Evolutionary conservation across 257 asterid species (phyloP), one percentile per base, ranked within the genome.

Genomic region (Oldenlandia corymbosa): DNA sequence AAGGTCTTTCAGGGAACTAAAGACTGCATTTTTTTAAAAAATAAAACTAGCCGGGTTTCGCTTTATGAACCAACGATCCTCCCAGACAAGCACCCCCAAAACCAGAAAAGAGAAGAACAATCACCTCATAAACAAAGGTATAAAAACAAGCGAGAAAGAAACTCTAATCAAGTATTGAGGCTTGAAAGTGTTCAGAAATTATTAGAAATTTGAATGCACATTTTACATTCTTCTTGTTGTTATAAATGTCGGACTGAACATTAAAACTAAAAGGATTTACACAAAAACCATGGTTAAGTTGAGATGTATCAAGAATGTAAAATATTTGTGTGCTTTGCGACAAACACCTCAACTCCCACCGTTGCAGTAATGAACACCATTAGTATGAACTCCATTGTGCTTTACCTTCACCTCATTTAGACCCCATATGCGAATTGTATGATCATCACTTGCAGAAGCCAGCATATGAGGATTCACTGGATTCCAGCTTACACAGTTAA

Each of bases 361-460:
- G 62, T 90, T 87, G 84, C 92, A 77, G 72, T 70, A 76, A 65
- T 75, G 86, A 55, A 77, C 76, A 43, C 95, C 97, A 75, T 87
- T 85, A 60, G 78, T 79, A 71, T 71, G 78, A 52, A 37, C 68
- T 56, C 80, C 85, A 24, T 73, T 78, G 66, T 45, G 63, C 59
- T 75, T 66, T 77, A 74, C 67, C 50, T 75, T 75, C 50, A 83
- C 86, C 85, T 73, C 82, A 46, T 79, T 60, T 73, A 87, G 62
- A 47, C 97, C 97, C 97, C 97, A 91, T 67, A 91, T 74, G 57
- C 95, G 90, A 66, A 90, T 87, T 2, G 96, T 88, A 24, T 83
- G 87, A 71, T 90, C 97, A 53, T 90, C 96, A 72, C 97, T 88
- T 28, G 97, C 96, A 34, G 96, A 88, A 24, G 95, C 96, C 69